A percentile compares a stretch with the other conserved stretches of the same genome.
phyloP scores from a whole-genome alignment of 805 yeast genomes.

The Starmerella lactis-condensi region DNA sequence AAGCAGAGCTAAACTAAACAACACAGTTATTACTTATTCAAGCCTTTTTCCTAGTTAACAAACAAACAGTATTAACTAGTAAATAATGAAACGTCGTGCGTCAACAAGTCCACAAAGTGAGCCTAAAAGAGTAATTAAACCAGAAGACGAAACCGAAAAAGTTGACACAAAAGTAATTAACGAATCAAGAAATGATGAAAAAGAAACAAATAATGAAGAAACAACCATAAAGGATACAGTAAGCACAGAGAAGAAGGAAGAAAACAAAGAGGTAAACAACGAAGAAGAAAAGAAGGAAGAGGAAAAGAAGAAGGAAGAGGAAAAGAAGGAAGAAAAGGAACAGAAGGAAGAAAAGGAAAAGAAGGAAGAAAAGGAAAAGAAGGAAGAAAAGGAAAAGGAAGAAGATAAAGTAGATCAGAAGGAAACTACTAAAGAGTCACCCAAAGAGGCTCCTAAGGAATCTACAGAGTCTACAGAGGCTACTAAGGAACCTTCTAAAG shows the following conservation, averaged over 20 bases:
- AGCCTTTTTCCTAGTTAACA: too few relatives aligned
- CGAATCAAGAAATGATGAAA: too few relatives aligned
- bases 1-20: too few relatives aligned
- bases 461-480: too few relatives aligned
- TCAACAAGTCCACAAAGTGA: too few relatives aligned
- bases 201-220: too few relatives aligned
- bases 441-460: conserved; percentile 1
- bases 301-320: conserved; percentile 7
- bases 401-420: neutral
- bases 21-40: too few relatives aligned
- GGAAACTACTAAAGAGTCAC: conserved; percentile 1
- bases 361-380: conserved; percentile 7
- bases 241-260: conserved; percentile 1
- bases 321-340: conserved; percentile 4
- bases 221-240: conserved; percentile 3
- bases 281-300: conserved; percentile 13
- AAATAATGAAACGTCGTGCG: neutral
- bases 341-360: conserved; percentile 5
- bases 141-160: neutral
- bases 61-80: neutral
- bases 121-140: too few relatives aligned
- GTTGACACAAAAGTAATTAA: neutral
- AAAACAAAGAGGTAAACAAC: conserved; percentile 13
- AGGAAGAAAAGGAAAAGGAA: neutral
- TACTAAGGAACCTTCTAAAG: neutral